Conservation (phyloP, 306 rosid genomes). For the Albizia julibrissin region DNA sequence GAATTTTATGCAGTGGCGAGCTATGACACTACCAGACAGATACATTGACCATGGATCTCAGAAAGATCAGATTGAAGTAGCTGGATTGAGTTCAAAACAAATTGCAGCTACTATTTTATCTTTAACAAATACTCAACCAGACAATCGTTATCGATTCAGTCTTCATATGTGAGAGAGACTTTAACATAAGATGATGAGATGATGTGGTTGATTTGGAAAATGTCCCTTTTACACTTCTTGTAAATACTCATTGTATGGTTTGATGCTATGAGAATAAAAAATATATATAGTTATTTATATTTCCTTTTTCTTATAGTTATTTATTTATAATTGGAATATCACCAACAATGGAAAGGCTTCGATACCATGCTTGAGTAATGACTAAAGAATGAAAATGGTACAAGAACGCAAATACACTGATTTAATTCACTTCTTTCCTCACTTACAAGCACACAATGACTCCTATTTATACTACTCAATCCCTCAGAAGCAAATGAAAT, state of each 20-base stretch:
- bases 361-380: no score
- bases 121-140: conserved; percentile 19
- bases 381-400: no score
- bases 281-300: no score
- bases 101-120: conserved; percentile 48
- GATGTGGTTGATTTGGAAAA: neutral
- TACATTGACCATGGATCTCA: conserved; percentile 58
- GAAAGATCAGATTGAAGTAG: conserved; percentile 38
- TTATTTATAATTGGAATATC: no score
- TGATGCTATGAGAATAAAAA: neutral
- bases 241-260: neutral
- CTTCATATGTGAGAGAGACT: neutral
- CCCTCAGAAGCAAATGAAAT: no score
- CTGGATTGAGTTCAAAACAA: conserved; percentile 52
- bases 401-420: no score
- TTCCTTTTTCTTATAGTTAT: neutral
- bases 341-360: no score
- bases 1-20: conserved; percentile 41
- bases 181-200: neutral
- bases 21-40: conserved; percentile 51
- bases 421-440: no score
- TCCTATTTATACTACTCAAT: no score
- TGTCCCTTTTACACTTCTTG: neutral
- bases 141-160: conserved; percentile 21
- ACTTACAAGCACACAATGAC: no score